phyloP scores from a whole-genome alignment of 495 filamentous ascomycete genomes.

The Chlorociboria aeruginascens region DNA sequence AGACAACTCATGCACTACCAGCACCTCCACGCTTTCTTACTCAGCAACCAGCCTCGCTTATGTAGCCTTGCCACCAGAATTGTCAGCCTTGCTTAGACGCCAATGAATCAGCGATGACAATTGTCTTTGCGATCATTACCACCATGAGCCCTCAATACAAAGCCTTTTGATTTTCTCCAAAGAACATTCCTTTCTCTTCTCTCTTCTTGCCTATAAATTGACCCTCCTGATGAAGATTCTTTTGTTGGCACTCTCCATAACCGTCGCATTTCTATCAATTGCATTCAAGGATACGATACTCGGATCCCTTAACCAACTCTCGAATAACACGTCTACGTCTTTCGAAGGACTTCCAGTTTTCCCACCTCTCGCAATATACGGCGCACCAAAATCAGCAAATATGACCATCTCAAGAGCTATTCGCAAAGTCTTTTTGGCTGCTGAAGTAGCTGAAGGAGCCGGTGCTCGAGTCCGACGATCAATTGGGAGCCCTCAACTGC shows the following conservation, averaged over 20 bases:
- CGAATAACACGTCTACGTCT: constrained; percentile 1
- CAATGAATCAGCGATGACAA: too few relatives aligned
- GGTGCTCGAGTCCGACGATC: constrained; percentile 81
- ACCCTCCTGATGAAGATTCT: constrained; percentile 15
- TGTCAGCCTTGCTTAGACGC: too few relatives aligned
- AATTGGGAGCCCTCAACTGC: constrained; percentile 72
- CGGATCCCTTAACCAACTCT: not conserved
- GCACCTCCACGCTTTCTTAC: too few relatives aligned
- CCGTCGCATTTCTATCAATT: constrained; percentile 15
- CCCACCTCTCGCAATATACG: constrained; percentile 15
- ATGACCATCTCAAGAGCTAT: constrained; percentile 68
- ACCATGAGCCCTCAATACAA: too few relatives aligned
- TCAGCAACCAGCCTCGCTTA: too few relatives aligned
- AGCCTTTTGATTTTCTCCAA: not conserved
- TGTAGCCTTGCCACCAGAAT: too few relatives aligned
- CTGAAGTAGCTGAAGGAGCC: constrained; percentile 81
- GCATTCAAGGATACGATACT: constrained; percentile 18
- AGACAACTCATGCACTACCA: too few relatives aligned
- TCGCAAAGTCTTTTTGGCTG: constrained; percentile 67
- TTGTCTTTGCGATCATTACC: too few relatives aligned
- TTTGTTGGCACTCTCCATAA: constrained; percentile 8
- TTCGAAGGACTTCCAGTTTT: constrained; percentile 14
- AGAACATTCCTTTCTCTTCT: constrained; percentile 11
- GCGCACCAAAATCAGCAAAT: constrained; percentile 22
- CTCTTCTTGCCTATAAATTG: constrained; percentile 3